Evolutionary conservation across 2,329 filamentous ascomycete genomes (phyloP).

Genomic region (Sphaerulina musiva): DNA sequence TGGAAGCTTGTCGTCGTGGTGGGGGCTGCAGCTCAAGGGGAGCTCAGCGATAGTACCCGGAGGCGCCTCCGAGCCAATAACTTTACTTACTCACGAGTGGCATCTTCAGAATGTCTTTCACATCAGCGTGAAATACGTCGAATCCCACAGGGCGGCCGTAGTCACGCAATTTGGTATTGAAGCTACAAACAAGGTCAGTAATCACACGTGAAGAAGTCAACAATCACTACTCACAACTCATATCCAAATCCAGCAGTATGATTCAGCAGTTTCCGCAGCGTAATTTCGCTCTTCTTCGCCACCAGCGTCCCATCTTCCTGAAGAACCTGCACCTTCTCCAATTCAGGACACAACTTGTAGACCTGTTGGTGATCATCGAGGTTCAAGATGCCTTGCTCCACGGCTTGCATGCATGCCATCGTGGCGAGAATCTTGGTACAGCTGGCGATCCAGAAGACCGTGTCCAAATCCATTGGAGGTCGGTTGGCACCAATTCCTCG

Average conservation of each 20-base stretch:
- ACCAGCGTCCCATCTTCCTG: constrained; percentile 37
- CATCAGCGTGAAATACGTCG: constrained; percentile 53
- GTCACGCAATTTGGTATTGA: constrained; percentile 39
- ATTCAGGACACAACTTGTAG: constrained; percentile 39
- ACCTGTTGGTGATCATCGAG: constrained; percentile 40
- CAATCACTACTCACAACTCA: constrained; percentile 32
- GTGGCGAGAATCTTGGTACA: constrained; percentile 43
- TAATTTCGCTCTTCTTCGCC: constrained; percentile 43
- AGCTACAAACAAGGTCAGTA: constrained; percentile 20
- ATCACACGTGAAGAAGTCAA: too few species aligned
- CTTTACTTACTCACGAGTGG: constrained; percentile 46
- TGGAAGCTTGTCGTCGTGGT: too few species aligned
- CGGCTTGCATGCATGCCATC: constrained; percentile 45
- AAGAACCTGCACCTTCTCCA: constrained; percentile 39
- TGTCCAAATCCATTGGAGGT: constrained; percentile 54
- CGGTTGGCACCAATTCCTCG: constrained; percentile 33
- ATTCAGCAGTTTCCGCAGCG: constrained; percentile 45
- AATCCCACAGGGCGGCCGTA: constrained; percentile 45
- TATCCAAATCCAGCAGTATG: constrained; percentile 50
- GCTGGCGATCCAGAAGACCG: constrained; percentile 52
- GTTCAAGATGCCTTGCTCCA: constrained; percentile 39
- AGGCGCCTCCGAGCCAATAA: too few species aligned
- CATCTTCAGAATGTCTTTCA: constrained; percentile 42
- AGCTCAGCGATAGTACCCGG: too few species aligned
- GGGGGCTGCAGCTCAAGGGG: too few species aligned